Evolutionary conservation across 306 rosid genomes (phyloP).

Genomic region (Astragalus glycyphyllos): DNA sequence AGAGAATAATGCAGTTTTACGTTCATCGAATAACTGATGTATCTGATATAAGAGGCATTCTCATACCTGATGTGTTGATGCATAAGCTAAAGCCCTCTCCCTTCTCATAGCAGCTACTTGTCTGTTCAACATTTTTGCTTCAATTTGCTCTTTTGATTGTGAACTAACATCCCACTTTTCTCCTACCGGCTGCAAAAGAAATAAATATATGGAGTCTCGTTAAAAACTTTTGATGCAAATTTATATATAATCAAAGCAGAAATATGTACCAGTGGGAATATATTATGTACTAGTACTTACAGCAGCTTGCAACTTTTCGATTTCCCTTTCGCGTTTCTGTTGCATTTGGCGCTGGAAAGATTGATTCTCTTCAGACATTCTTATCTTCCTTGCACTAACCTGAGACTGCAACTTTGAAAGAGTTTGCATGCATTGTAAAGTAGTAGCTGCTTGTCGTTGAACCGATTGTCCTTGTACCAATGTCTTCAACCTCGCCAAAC

Average conservation of each 20-base stretch:
- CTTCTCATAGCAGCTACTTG: conserved; percentile 89
- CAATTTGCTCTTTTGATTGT: conserved; percentile 75
- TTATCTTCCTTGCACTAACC: conserved; percentile 74
- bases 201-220: background rate
- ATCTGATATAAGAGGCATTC: background rate
- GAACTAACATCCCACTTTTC: conserved; percentile 76
- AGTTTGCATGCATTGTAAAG: conserved; percentile 93
- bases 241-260: no score
- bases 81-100: conserved; percentile 87
- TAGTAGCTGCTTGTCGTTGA: conserved; percentile 76
- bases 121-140: conserved; percentile 55
- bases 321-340: conserved; percentile 69
- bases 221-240: no score
- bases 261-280: no score
- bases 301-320: conserved; percentile 61
- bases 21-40: no score
- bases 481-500: conserved; percentile 81
- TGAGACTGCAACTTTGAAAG: conserved; percentile 79
- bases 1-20: no score
- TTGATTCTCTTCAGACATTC: conserved; percentile 87
- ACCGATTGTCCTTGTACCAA: conserved; percentile 79
- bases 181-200: conserved; percentile 47
- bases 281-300: conserved; percentile 49
- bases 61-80: conserved; percentile 84
- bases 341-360: conserved; percentile 73